Base-by-base conservation (phyloP, 2,329 filamentous ascomycete species). In the Chlorencoelia australis region DNA sequence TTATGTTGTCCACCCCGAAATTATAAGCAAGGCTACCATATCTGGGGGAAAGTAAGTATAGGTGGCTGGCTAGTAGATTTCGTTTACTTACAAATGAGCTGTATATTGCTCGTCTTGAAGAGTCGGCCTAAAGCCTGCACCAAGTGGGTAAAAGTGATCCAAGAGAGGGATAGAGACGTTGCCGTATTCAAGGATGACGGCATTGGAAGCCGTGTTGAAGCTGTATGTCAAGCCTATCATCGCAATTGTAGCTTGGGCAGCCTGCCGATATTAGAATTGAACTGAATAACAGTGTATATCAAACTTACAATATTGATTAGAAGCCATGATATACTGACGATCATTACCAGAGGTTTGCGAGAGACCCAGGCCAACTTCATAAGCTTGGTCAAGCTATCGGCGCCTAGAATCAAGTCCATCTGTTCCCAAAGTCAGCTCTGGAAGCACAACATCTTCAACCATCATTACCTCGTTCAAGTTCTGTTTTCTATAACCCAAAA, bases 191-290 rank as follows among this genome's bases (percentile, higher is more conserved):
- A 59, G 50, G 4, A 64, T 41, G 3, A 61, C 53, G 1, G 47
- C 32, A 0, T 47, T 52, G 14, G 58, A 52, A n/a, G 61, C 57
- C 2, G 55, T 44, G 11, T 65, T 63, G 28, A 63, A 59, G 1
- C 61, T 56, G 39, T 66, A 68, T 1, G 60, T 61, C 2, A 68
- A 49, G 14, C 59, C 60, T 0, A 68, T 47, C 20, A 60, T 58
- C 0, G 65, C 64, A 6, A 68, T 51, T 3, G 58, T 63, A 22
- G 62, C 50, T 53, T 68, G 64, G 3, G 63, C 58, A 13, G 52
- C 54, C 63, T 64, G 19, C 1, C 4, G 3, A 13, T 21, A 4
- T 13, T 13, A 13, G 10, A 2, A 4, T 8, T 3, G 4, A 7
- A 20, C 16, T 2, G 7, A 14, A n/a, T 7, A 13, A 42, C 14